Evolutionary conservation across 495 filamentous ascomycete species (phyloP), one percentile per base, ranked within the genome.

Genomic region (Lasiosphaeriaceae sp.): DNA sequence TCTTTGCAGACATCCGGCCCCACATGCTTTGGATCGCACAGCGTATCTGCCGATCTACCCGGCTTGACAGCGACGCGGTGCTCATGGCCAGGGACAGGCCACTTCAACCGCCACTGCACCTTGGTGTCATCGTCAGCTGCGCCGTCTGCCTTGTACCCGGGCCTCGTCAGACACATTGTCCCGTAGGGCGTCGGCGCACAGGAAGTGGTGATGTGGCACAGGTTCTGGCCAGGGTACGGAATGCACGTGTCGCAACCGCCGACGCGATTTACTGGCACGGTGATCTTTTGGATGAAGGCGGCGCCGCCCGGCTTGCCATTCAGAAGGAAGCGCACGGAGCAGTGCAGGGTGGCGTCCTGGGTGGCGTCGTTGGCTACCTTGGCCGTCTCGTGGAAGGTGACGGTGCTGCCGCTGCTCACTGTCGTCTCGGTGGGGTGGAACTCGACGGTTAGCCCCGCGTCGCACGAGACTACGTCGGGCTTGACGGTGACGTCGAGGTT

Each of bases 61-160:
- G 54, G 54, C 46, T 56, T 50, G 17, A 56, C 54, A 14, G 54
- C 54, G 14, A 56, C 54, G 2, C 54, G 46, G 44, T 56, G 54
- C 46, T 56, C 54, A 49, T 56, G 54, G 39, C 54, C 54, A 0
- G 24, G 44, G 17, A 7, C 20, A 2, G 26, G 11, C 54, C 54
- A 56, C 46, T 41, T 26, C 54, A 56, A 19, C 46, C 54, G 20
- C 54, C 54, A 56, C 31, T 56, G 54, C 34, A 37, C 19, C 31
- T 35, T 39, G 19, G 34, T 39, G 21, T 56, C 47, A 6, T 35
- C 47, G 11, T 56, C 46, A 11, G 7, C 35, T 1, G 17, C 54
- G 16, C 54, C 47, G 19, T 56, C 54, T 20, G 54, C 54, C 54
- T 56, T 56, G 35, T 39, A 56, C 34, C 54, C 54, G 29, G 54